Percentiles rank a stretch among this genome's conserved stretches.
Conservation (phyloP, 2,329 filamentous ascomycete genomes). For the Pseudogymnoascus sp. region DNA sequence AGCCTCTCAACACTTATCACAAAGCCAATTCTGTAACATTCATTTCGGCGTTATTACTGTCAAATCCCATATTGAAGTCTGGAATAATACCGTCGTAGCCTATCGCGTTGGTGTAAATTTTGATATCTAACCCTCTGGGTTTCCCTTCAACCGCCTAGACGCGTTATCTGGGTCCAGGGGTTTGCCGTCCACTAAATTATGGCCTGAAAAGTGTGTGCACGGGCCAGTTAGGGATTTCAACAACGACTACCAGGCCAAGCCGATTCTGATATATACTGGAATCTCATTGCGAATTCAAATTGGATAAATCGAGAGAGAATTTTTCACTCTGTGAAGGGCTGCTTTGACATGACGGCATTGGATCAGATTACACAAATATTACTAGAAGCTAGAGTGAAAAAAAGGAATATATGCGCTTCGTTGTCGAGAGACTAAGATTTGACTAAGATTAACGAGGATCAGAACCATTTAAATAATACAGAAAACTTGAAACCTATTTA, state of each 20-base stretch:
- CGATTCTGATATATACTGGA: neutral
- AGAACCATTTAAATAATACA: neutral
- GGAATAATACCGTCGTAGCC: neutral
- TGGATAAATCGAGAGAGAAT: neutral
- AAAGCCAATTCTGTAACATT: neutral
- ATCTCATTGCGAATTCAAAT: neutral
- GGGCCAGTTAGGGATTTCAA: conserved; percentile 3
- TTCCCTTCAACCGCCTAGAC: neutral
- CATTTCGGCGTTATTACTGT: neutral
- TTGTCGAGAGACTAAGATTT: neutral
- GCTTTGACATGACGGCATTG: neutral
- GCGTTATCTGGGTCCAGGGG: conserved; percentile 3
- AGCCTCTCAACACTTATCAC: neutral
- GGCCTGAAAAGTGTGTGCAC: neutral
- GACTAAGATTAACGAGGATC: neutral
- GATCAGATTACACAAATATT: neutral
- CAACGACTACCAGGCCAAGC: neutral
- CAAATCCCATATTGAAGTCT: neutral
- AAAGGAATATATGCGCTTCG: neutral
- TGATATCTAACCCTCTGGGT: neutral
- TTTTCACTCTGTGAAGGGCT: neutral
- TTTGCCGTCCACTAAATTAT: conserved; percentile 3
- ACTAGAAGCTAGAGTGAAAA: neutral
- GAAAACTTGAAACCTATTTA: neutral
- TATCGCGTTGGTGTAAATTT: neutral